Base-by-base conservation (phyloP, 2,329 filamentous ascomycete genomes). In the Colletotrichum cordylinicola region DNA sequence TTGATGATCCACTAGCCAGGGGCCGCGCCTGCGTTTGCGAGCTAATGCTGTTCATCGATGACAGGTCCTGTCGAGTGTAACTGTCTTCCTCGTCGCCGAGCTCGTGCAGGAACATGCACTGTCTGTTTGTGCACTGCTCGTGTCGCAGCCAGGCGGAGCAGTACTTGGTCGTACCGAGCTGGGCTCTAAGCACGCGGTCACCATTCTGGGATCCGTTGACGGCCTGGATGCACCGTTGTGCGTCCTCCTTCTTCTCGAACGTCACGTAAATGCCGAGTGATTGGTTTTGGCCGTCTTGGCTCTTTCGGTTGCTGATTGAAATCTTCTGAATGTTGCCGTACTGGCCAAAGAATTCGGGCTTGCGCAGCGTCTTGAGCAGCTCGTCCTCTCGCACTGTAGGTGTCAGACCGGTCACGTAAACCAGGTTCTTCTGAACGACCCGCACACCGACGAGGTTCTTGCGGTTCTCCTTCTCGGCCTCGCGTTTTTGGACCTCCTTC, bases 271-370 rank as follows among this genome's bases (percentile, higher is more conserved):
- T 96, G 62, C 97, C 97, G 7, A 99, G 93, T 0, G 96, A 98
- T 80, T 97, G 94, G 79, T 95, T 94, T 77, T 96, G 90, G 35
- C 91, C 91, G 81, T 93, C 91, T 37, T 91, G 90, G 76, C 90
- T 95, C 84, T 98, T 98, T 55, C 96, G 92, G 84, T 98, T 98
- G 88, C 96, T 98, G 79, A 99, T 98, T 70, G 98, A 98, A 72
- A 99, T 98, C 85, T 99, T 99, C 82, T 98, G 94, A 80, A 99
- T 99, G 82, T 96, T 97, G 80, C 97, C 97, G 83, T 99, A 99
- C 84, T 99, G 97, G 8, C 97, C 97, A 81, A 99, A 99, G 83
- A 98, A 99, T 81, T 98, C 94, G 65, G 93, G 92, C 77, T 96
- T 96, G 72, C 98, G 93, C 62, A 99, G 88, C 0, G 96, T 98